Conservation (phyloP, 768 basidiomycete species). For the Lepiota subincarnata region DNA sequence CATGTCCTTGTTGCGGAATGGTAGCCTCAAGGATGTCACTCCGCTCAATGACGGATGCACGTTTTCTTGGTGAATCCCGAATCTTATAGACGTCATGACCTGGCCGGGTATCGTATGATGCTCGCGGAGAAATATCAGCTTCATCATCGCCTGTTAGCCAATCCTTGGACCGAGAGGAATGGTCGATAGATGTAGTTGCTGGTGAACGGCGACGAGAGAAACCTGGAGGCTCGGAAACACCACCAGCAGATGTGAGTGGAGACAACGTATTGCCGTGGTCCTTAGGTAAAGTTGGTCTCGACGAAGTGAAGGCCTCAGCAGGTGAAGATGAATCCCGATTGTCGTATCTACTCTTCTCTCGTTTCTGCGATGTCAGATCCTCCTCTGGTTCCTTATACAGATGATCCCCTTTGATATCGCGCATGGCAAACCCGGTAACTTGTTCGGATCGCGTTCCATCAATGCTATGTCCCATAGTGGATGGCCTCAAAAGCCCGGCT, state of each 20-base stretch:
- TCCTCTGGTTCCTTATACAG: slow-evolving; percentile 7
- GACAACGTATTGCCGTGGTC: neutral
- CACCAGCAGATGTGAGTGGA: neutral
- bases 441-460: slow-evolving; percentile 54
- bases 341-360: neutral
- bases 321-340: neutral
- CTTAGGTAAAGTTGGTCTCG: neutral
- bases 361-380: neutral
- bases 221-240: neutral
- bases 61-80: slow-evolving; percentile 70
- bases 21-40: slow-evolving; percentile 35
- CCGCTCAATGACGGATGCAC: slow-evolving; percentile 61
- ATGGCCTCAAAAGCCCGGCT: slow-evolving; percentile 18
- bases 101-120: slow-evolving; percentile 16
- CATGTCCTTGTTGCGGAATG: slow-evolving; percentile 33
- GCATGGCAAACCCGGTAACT: slow-evolving; percentile 50
- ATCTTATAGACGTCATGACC: slow-evolving; percentile 42
- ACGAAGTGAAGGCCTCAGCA: neutral
- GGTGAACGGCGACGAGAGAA: neutral
- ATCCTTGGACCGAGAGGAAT: slow-evolving; percentile 40
- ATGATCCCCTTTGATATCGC: slow-evolving; percentile 29
- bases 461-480: slow-evolving; percentile 17
- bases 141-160: slow-evolving; percentile 75
- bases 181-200: slow-evolving; percentile 8
- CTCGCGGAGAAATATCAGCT: slow-evolving; percentile 16